Percentiles rank a stretch among this genome's conserved stretches.
Conservation (phyloP, 768 basidiomycete species). For the Lentinula boryana region DNA sequence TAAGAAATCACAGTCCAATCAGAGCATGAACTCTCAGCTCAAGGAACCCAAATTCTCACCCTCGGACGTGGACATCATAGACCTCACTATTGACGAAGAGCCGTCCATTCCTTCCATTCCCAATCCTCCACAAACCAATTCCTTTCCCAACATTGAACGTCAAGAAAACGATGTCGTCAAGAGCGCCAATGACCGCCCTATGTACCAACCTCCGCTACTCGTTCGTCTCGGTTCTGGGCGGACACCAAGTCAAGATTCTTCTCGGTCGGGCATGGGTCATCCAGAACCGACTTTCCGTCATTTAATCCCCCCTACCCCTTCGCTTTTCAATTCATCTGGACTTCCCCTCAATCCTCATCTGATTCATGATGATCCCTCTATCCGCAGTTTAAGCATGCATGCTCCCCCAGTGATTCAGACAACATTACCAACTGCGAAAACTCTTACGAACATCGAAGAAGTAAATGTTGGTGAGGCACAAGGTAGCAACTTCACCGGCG, state of each 20-base stretch:
- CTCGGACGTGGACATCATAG: neutral
- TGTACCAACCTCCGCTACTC: neutral
- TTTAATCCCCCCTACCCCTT: neutral
- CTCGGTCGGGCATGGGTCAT: neutral
- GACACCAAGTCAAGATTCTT: neutral
- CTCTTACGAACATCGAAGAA: neutral
- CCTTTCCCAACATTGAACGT: neutral
- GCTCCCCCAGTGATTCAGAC: neutral
- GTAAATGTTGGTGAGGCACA: neutral
- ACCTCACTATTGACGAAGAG: neutral
- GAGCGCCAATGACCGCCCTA: too few species aligned
- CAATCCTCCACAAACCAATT: too few species aligned
- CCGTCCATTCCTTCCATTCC: neutral
- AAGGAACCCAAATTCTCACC: neutral
- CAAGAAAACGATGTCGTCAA: neutral
- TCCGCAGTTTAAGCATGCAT: too few species aligned
- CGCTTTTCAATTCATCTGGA: neutral
- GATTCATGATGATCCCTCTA: neutral
- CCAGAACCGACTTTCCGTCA: neutral
- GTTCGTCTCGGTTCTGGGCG: conserved; percentile 2
- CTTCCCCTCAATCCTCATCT: neutral
- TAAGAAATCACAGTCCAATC: neutral
- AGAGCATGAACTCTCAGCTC: neutral
- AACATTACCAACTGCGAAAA: neutral
- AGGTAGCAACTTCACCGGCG: neutral